phyloP scores from a whole-genome alignment of 352 stramenopile genomes.

The Pythium folliculosum region DNA sequence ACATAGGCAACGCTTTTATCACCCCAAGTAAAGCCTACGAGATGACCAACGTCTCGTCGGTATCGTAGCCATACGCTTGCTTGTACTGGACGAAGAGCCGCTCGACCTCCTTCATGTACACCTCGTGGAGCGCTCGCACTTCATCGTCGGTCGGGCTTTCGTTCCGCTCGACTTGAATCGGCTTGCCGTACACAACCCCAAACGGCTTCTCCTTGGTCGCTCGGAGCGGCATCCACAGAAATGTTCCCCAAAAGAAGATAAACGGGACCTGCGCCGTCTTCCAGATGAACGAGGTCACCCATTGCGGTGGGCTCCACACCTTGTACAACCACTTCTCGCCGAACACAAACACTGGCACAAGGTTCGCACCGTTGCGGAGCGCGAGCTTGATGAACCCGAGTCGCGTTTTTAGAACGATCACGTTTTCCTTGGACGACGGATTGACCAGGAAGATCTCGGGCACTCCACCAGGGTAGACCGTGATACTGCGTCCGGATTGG shows the following conservation, averaged over 20 bases:
- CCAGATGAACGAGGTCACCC: slow-evolving; percentile 55
- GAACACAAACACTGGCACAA: slow-evolving; percentile 77
- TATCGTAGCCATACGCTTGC: slow-evolving; percentile 64
- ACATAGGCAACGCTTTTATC: too few relatives aligned
- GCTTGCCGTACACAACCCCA: slow-evolving; percentile 73
- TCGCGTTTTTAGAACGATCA: slow-evolving; percentile 68
- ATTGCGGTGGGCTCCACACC: slow-evolving; percentile 66
- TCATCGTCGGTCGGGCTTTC: slow-evolving; percentile 63
- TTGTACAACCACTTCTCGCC: slow-evolving; percentile 82
- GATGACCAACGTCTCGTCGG: slow-evolving; percentile 63
- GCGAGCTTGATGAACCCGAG: slow-evolving; percentile 78
- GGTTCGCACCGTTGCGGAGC: slow-evolving; percentile 64
- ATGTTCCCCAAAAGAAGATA: slow-evolving; percentile 76
- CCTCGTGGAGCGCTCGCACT: slow-evolving; percentile 44
- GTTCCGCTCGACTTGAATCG: slow-evolving; percentile 54
- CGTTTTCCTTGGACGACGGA: slow-evolving; percentile 65
- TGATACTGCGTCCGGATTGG: slow-evolving; percentile 57
- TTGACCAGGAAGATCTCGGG: slow-evolving; percentile 76
- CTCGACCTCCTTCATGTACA: slow-evolving; percentile 61
- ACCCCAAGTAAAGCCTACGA: neutral
- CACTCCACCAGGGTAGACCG: slow-evolving; percentile 71
- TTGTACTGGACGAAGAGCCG: slow-evolving; percentile 75
- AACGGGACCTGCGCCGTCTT: slow-evolving; percentile 70
- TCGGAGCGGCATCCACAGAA: slow-evolving; percentile 73
- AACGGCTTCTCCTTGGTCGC: slow-evolving; percentile 59